These are phyloP conservation scores for Quillaja saponaria DNA, from an alignment of 306 rosid genomes.

Conservation along the genomic window DNA sequence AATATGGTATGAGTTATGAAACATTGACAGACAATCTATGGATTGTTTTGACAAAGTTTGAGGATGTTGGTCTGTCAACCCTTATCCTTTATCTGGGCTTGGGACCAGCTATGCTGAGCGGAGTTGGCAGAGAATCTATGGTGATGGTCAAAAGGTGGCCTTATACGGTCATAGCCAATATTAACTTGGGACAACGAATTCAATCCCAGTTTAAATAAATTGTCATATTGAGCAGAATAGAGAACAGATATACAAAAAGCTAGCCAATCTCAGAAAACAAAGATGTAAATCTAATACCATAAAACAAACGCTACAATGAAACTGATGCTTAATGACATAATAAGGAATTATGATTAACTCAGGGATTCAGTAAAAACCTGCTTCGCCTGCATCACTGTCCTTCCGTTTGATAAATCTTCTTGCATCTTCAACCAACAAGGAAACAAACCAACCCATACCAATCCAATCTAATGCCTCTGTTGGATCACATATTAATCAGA, in stretches of 20 bases:
- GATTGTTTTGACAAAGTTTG: too few species aligned
- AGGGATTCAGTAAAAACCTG: constrained; percentile 50
- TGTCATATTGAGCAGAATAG: background rate
- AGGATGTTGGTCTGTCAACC: too few species aligned
- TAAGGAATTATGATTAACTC: background rate
- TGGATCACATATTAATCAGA: constrained; percentile 41
- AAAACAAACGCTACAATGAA: background rate
- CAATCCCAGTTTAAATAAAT: background rate
- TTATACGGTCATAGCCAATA: background rate
- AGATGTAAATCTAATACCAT: background rate
- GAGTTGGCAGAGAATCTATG: background rate
- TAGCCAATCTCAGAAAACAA: constrained; percentile 4
- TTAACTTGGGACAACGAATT: background rate
- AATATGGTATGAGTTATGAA: too few species aligned
- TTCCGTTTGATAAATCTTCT: constrained; percentile 67
- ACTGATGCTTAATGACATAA: background rate
- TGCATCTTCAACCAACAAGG: constrained; percentile 45
- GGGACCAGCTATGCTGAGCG: too few species aligned
- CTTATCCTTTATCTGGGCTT: too few species aligned
- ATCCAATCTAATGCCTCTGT: constrained; percentile 31
- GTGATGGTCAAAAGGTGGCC: background rate
- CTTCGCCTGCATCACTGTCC: constrained; percentile 95
- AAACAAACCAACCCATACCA: constrained; percentile 67
- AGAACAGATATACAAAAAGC: background rate
- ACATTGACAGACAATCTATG: too few species aligned